Evolutionary conservation across 208 protist genomes (phyloP), one percentile per base, ranked within the genome.

Genomic region (Phytomonas sp.): DNA sequence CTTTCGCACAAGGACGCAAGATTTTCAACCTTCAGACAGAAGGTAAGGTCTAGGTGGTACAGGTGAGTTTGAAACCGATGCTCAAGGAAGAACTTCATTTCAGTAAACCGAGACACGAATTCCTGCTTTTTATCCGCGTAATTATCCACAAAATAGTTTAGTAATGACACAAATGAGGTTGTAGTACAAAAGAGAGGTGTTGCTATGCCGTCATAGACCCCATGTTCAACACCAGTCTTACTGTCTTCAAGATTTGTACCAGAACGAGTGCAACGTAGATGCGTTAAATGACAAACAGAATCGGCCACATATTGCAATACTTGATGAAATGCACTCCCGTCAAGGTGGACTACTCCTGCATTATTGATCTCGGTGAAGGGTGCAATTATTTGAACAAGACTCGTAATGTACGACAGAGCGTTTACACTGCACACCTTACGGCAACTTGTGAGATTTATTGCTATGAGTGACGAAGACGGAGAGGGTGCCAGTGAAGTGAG

Each of bases 31-130:
- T 29, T 49, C 34, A 78, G 68, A 70, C 79, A 86, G 70, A 71
- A 89, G 66, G 83, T 81, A 64, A 89, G 72, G 66, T 89, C 83
- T 42, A 89, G 69, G 23, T 86, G 80, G 36, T 89, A 86, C 45
- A 89, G 67, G 64, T 85, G 83, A 4, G 60, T 72, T 52, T 77
- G 37, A 71, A 83, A 82, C 16, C 45, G 45, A 56, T 26, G 6
- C 45, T 56, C 45, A 56, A 56, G 45, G 2, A 23, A 56, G 16
- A 19, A 56, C 10, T 56, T 26, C 0, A 56, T 56, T 56, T 56
- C 45, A 56, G 45, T 11, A 56, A 56, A 56, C 19, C 45, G 19
- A 56, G 6, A 6, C 45, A 56, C 45, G 6, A 56, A 56, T 19
- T 56, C 19, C 16, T 56, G 10, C 45, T 56, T 56, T 26, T 19